phyloP scores from a whole-genome alignment of 495 filamentous ascomycete species.

The Penicillium subrubescens region DNA sequence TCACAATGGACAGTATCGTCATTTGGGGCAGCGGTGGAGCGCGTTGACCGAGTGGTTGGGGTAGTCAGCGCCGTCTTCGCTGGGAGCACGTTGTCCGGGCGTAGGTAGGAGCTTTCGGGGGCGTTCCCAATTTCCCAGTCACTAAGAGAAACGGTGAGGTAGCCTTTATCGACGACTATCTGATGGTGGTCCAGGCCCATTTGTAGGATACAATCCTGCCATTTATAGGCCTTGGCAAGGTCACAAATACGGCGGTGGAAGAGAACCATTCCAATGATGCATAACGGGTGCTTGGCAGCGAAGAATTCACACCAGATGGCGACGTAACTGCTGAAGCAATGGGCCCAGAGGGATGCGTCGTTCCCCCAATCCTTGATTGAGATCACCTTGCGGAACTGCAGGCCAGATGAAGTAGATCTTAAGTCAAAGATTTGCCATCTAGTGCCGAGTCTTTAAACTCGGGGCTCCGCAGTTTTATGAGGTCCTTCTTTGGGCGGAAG shows the following conservation, averaged over 20 bases:
- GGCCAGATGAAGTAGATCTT: neutral
- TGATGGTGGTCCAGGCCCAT: neutral
- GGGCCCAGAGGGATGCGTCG: no score
- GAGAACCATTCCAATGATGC: neutral
- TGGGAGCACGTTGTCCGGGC: neutral
- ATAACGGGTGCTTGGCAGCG: neutral
- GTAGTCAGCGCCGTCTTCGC: neutral
- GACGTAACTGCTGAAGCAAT: neutral
- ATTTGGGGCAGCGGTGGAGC: neutral
- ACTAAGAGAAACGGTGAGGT: neutral
- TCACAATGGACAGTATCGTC: neutral
- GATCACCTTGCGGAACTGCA: neutral
- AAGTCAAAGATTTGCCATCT: neutral
- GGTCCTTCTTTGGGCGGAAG: no score
- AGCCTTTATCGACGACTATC: neutral
- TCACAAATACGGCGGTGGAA: neutral
- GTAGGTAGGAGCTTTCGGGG: neutral
- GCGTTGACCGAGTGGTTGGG: neutral
- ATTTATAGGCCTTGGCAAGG: neutral
- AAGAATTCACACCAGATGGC: neutral
- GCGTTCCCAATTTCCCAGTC: neutral
- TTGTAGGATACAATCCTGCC: no score
- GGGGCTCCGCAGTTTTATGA: no score
- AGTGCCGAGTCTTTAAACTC: neutral
- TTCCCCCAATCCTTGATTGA: neutral